Conservation (phyloP, 2,329 filamentous ascomycete genomes). For the Elsinoe australis region DNA sequence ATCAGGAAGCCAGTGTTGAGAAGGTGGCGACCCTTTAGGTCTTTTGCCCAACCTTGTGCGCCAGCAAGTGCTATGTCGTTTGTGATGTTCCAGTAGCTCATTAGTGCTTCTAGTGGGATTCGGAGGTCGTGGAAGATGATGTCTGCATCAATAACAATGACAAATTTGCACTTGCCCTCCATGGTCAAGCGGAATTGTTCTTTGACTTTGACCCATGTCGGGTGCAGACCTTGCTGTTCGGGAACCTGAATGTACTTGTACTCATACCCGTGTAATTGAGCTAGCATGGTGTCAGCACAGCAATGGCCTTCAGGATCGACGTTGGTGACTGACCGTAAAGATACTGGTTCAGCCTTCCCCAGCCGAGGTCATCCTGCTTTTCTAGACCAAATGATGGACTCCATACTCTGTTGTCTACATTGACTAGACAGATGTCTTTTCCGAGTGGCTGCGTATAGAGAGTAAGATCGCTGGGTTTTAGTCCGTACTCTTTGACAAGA, state of each 20-base stretch:
- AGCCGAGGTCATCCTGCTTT: neutral
- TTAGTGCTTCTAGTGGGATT: slow-evolving; percentile 42
- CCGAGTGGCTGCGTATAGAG: neutral
- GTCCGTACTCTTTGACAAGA: neutral
- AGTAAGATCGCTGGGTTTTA: neutral
- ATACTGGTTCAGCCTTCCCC: slow-evolving; percentile 30
- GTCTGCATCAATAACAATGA: slow-evolving; percentile 42
- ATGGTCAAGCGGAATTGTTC: slow-evolving; percentile 30
- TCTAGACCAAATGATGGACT: neutral
- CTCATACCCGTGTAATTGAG: slow-evolving; percentile 43
- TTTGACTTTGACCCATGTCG: slow-evolving; percentile 42
- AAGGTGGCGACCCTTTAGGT: neutral
- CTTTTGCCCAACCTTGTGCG: neutral
- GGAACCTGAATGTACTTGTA: slow-evolving; percentile 42
- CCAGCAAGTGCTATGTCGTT: slow-evolving; percentile 35
- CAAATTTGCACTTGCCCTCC: slow-evolving; percentile 33
- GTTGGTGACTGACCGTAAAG: slow-evolving; percentile 29
- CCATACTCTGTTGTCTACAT: neutral
- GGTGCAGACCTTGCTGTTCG: slow-evolving; percentile 36
- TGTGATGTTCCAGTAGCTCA: slow-evolving; percentile 41
- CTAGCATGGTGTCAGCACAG: slow-evolving; percentile 27
- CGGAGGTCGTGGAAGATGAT: slow-evolving; percentile 37
- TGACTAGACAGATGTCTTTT: neutral
- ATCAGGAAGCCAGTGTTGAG: slow-evolving; percentile 42
- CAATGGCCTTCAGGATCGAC: neutral